These are phyloP conservation scores for Auxenochlorella protothecoides DNA, from an alignment of 139 green algal genomes.

Conservation along the genomic window DNA sequence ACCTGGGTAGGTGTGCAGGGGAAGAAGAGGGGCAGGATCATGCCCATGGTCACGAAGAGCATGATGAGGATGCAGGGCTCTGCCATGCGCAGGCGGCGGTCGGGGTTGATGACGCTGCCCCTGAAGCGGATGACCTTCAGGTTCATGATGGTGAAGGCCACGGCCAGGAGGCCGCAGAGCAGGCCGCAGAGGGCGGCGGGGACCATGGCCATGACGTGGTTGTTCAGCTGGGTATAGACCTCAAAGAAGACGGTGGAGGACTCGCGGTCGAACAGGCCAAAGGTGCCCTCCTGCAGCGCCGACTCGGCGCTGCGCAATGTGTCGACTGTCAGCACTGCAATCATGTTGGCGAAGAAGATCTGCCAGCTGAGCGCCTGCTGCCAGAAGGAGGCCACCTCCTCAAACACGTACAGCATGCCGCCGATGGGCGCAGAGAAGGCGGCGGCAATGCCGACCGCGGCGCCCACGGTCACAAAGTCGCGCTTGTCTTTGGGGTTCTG, in stretches of 20 bases:
- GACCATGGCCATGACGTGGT: constrained; percentile 61
- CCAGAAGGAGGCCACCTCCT: constrained; percentile 79
- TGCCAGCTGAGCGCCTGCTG: constrained; percentile 72
- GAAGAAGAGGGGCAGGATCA: constrained; percentile 75
- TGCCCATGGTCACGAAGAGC: constrained; percentile 65
- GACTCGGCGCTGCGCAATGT: constrained; percentile 44
- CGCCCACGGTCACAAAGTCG: constrained; percentile 81
- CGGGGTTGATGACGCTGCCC: constrained; percentile 19
- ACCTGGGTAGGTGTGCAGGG: constrained; percentile 58
- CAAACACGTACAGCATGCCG: constrained; percentile 81
- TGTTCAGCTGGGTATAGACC: constrained; percentile 42
- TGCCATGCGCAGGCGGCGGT: constrained; percentile 30
- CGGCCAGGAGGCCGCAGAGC: constrained; percentile 49
- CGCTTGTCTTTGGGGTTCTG: constrained; percentile 82
- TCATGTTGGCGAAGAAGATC: constrained; percentile 70
- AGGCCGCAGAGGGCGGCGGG: constrained; percentile 63
- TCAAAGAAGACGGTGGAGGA: constrained; percentile 44
- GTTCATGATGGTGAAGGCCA: constrained; percentile 71
- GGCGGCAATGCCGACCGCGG: constrained; percentile 64
- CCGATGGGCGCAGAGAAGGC: constrained; percentile 75
- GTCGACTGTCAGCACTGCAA: constrained; percentile 53
- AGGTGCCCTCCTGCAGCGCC: constrained; percentile 39
- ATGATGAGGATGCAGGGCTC: constrained; percentile 64
- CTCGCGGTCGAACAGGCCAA: constrained; percentile 54
- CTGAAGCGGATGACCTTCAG: constrained; percentile 38